phyloP scores from a whole-genome alignment of 768 basidiomycete species.

The Hydnomerulius pinastri region DNA sequence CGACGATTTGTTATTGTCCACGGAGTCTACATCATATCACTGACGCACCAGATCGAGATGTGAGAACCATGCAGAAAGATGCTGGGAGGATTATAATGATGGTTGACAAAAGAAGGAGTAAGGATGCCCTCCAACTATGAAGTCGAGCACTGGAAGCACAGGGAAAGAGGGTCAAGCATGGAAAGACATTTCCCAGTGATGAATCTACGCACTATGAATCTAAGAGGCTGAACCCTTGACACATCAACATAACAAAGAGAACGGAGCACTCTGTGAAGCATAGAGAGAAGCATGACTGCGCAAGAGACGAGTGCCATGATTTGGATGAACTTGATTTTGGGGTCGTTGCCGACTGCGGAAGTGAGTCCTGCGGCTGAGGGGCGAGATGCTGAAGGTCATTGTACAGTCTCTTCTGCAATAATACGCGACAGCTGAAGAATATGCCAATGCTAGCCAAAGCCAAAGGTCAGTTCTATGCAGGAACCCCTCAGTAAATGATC shows the following conservation, averaged over 20 bases:
- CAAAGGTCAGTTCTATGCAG: background rate
- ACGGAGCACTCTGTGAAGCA: constrained; percentile 77
- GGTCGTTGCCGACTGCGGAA: constrained; percentile 25
- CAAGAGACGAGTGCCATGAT: constrained; percentile 54
- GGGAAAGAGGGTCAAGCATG: background rate
- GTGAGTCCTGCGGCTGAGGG: constrained; percentile 26
- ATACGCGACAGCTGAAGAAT: constrained; percentile 60
- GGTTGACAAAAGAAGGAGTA: constrained; percentile 56
- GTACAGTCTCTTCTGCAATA: constrained; percentile 59
- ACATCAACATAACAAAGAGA: constrained; percentile 70
- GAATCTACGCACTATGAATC: constrained; percentile 49
- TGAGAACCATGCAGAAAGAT: constrained; percentile 59
- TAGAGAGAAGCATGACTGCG: constrained; percentile 62
- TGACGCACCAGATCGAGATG: constrained; percentile 38
- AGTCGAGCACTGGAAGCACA: constrained; percentile 51
- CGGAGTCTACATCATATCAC: background rate
- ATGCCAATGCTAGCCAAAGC: constrained; percentile 42
- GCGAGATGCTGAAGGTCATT: constrained; percentile 56
- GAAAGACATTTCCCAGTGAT: background rate
- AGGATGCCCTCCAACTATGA: constrained; percentile 68
- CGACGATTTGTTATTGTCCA: background rate
- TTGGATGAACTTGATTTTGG: constrained; percentile 20
- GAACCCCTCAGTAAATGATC: background rate
- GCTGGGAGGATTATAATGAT: constrained; percentile 71
- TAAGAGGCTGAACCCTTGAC: constrained; percentile 63